Evolutionary conservation across 345 rosid species (phyloP), one percentile per base, ranked within the genome.

Genomic region (Eucalyptus erythrocorys): DNA sequence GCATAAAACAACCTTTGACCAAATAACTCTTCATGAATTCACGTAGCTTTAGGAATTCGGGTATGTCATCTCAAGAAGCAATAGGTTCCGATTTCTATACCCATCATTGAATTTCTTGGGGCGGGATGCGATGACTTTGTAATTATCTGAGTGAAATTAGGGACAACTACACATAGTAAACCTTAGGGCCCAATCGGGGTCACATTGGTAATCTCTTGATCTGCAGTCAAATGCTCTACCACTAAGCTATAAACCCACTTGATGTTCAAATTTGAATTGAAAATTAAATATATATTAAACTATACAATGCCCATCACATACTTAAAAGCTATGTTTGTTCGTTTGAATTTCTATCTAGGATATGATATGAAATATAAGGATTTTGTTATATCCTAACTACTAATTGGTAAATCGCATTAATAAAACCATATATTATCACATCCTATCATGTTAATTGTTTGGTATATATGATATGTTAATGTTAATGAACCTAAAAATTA

Each of bases 171-270:
- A 76, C 42, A 37, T 13, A 37, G 82, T 1, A 10, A 37, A 76
- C 2, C 14, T 37, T 16, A 92, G 91, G 93, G 93, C 91, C 90
- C 91, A 89, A 85, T 92, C 90, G 90, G 89, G 90, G 37, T 89
- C 89, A 71, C 87, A 90, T 91, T 82, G 87, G 89, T 93, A 93
- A 94, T 94, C 96, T 94, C 91, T 93, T 92, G 95, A 95, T 92
- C 96, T 94, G 93, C 93, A 95, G 93, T 94, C 95, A 93, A 94
- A 91, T 95, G 95, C 96, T 95, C 97, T 93, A 96, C 96, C 95
- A 94, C 94, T 93, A 95, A 96, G 96, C 96, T 93, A 95, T 92
- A 92, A 92, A 94, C 95, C 94, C 95, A 19, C n/a, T 7, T 21
- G 48, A 24, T 37, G 27, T 21, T 19, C 15, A 10, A 10, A 11